These are phyloP conservation scores for Schoenoplectus tabernaemontani DNA, from an alignment of 202 grass and related monocot genomes.

Conservation along the genomic window DNA sequence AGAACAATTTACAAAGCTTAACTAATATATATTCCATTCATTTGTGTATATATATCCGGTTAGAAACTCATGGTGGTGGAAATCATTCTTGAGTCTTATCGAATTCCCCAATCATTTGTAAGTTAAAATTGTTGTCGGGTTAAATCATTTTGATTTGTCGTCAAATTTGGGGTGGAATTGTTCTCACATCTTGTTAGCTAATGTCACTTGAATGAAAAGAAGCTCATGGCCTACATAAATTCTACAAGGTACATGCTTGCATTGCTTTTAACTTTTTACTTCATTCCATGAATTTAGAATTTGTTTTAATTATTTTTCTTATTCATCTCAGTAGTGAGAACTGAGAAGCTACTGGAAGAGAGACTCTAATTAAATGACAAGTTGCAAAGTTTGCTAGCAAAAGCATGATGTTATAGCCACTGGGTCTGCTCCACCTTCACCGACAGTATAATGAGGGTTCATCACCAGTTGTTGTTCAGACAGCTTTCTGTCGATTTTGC, in stretches of 20 bases:
- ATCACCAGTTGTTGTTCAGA: no score
- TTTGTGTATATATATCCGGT: no score
- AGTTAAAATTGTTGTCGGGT: no score
- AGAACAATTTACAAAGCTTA: no score
- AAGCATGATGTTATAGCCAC: constrained; percentile 69
- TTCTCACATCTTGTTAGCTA: constrained; percentile 62
- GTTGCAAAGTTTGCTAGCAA: constrained; percentile 54
- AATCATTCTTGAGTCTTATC: no score
- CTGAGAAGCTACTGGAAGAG: constrained; percentile 55
- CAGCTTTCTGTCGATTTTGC: constrained; percentile 26
- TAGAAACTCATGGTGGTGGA: no score
- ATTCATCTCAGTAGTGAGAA: constrained; percentile 42
- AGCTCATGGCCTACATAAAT: constrained; percentile 46
- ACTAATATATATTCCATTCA: no score
- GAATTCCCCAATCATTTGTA: no score
- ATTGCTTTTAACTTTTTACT: constrained; percentile 15
- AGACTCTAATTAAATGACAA: constrained; percentile 78
- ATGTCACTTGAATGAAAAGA: constrained; percentile 61
- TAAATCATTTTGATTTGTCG: no score
- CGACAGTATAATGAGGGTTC: constrained; percentile 28
- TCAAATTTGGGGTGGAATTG: no score
- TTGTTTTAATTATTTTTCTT: constrained; percentile 10
- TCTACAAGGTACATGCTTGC: constrained; percentile 42
- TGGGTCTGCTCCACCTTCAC: constrained; percentile 42
- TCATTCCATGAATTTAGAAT: background rate